Conservation (phyloP, 768 basidiomycete species). For the Phlebiopsis gigantea region DNA sequence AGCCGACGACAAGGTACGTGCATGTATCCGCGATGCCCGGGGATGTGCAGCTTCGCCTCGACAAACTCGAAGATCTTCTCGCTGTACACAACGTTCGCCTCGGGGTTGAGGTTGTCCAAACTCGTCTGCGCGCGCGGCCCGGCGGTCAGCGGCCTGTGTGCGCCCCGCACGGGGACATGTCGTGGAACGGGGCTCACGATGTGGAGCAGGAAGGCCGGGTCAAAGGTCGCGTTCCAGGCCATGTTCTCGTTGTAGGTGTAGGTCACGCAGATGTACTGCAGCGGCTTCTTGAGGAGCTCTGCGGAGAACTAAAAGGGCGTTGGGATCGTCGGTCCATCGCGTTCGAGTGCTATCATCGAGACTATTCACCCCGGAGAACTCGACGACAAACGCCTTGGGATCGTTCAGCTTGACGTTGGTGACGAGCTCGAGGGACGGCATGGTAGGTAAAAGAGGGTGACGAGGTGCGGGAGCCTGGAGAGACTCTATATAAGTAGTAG, state of each 20-base stretch:
- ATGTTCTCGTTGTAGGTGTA: constrained; percentile 55
- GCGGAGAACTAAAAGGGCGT: constrained; percentile 42
- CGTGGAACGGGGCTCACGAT: constrained; percentile 39
- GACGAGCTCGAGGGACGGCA: constrained; percentile 35
- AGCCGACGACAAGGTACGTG: constrained; percentile 22
- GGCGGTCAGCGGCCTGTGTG: too few species aligned
- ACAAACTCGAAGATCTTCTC: constrained; percentile 51
- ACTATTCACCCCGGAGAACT: constrained; percentile 51
- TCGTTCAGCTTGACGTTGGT: constrained; percentile 35
- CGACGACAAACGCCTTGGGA: constrained; percentile 33
- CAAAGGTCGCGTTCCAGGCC: constrained; percentile 56
- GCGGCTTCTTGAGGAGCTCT: constrained; percentile 48
- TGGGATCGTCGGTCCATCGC: neutral
- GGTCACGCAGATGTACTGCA: constrained; percentile 47
- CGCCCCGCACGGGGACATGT: too few species aligned
- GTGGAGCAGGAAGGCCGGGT: constrained; percentile 56
- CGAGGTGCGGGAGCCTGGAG: neutral
- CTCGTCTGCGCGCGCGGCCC: too few species aligned
- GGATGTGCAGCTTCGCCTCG: constrained; percentile 44
- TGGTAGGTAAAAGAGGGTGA: constrained; percentile 14
- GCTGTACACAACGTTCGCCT: constrained; percentile 48
- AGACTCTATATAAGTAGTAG: neutral
- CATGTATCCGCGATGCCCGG: constrained; percentile 58
- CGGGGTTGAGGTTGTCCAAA: constrained; percentile 48
- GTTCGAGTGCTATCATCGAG: too few species aligned